Conservation (phyloP, 2,329 filamentous ascomycete genomes). For the Colletotrichum orchidophilum region DNA sequence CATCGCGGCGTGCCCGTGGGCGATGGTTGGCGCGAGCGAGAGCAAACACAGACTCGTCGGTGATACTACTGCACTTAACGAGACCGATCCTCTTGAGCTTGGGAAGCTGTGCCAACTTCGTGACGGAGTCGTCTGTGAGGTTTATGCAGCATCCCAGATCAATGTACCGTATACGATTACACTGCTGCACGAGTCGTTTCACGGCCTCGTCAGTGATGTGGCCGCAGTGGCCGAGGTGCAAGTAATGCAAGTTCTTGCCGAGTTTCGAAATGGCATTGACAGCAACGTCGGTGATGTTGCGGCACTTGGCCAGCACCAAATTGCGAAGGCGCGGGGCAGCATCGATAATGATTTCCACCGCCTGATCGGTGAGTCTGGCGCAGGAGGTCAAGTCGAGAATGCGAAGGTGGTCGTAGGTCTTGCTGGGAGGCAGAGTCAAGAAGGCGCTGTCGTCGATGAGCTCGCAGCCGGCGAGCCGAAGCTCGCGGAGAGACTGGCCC, state of each 20-base stretch:
- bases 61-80: constrained; percentile 92
- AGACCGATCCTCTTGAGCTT: constrained; percentile 95
- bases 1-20: constrained; percentile 58
- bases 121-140: constrained; percentile 88
- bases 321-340: constrained; percentile 90
- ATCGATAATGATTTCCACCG: constrained; percentile 87
- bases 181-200: constrained; percentile 81
- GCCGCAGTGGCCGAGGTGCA: constrained; percentile 93
- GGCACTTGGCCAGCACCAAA: constrained; percentile 92
- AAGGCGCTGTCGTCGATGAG: constrained; percentile 91
- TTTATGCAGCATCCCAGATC: constrained; percentile 94
- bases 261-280: constrained; percentile 88
- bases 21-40: constrained; percentile 76
- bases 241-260: constrained; percentile 95
- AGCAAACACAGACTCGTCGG: constrained; percentile 86
- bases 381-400: constrained; percentile 96
- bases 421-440: constrained; percentile 74
- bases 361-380: constrained; percentile 81
- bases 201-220: constrained; percentile 92
- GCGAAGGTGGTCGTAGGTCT: constrained; percentile 84
- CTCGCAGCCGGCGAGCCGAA: constrained; percentile 86
- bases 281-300: constrained; percentile 88
- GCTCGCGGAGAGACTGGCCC: constrained; percentile 85
- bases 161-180: constrained; percentile 96
- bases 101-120: constrained; percentile 83